phyloP scores from a whole-genome alignment of 2,329 filamentous ascomycete species.

The Thielaviopsis euricoi region DNA sequence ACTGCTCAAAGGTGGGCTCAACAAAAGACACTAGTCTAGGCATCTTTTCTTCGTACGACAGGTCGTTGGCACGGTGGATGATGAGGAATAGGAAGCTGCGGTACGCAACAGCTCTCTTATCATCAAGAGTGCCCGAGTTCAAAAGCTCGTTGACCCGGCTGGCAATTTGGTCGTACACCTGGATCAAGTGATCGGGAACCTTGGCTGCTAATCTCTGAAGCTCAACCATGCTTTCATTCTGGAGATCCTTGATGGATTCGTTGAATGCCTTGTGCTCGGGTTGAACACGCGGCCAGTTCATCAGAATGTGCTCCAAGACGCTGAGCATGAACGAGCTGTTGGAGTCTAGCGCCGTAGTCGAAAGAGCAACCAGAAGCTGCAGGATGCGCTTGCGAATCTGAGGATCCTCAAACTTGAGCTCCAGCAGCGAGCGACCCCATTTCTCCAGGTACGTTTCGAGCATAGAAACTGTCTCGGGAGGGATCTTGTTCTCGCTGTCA shows the following conservation, averaged over 20 bases:
- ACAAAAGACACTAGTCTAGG: conserved; percentile 62
- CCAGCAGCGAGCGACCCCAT: conserved; percentile 58
- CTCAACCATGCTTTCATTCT: conserved; percentile 71
- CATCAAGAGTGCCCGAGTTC: conserved; percentile 54
- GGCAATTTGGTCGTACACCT: conserved; percentile 77
- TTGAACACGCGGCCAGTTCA: conserved; percentile 60
- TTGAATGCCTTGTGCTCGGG: conserved; percentile 59
- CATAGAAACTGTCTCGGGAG: not conserved
- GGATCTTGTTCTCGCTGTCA: conserved; percentile 2
- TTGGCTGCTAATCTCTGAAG: conserved; percentile 76
- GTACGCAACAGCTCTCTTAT: conserved; percentile 72
- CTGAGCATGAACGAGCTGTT: conserved; percentile 71
- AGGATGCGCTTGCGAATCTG: conserved; percentile 67
- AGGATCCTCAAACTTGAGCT: conserved; percentile 65
- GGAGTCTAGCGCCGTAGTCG: conserved; percentile 61
- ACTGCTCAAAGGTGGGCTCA: conserved; percentile 63
- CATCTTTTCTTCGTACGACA: conserved; percentile 56
- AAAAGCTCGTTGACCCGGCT: conserved; percentile 67
- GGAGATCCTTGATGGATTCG: conserved; percentile 78
- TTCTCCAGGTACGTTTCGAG: conserved; percentile 44
- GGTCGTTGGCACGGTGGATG: conserved; percentile 64
- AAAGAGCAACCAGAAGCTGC: conserved; percentile 70
- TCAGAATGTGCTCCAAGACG: conserved; percentile 78
- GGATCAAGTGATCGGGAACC: conserved; percentile 78
- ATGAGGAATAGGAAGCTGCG: conserved; percentile 89